Evolutionary conservation across 2,329 filamentous ascomycete genomes (phyloP).

Genomic region (Amesomyces nigricolor): DNA sequence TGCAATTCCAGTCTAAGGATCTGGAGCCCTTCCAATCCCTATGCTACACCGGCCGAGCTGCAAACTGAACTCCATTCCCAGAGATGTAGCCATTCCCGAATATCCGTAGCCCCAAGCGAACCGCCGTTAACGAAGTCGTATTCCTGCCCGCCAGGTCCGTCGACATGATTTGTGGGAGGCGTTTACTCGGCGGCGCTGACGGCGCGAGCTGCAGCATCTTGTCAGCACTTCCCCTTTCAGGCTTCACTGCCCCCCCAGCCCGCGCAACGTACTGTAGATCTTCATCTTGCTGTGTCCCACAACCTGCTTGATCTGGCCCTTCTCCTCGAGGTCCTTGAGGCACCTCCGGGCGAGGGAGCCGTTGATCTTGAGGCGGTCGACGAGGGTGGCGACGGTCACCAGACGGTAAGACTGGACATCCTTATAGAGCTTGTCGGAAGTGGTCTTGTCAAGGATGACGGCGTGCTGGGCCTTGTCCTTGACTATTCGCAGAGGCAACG

Average conservation of each 20-base stretch:
- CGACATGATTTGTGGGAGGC: slow-evolving; percentile 20
- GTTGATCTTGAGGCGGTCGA: slow-evolving; percentile 99
- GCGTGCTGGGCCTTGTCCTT: slow-evolving; percentile 99
- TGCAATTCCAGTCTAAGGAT: slow-evolving; percentile 32
- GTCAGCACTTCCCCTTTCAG: slow-evolving; percentile 10
- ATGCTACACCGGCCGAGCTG: slow-evolving; percentile 32
- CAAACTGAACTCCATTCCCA: slow-evolving; percentile 28
- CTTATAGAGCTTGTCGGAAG: slow-evolving; percentile 98
- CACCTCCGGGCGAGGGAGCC: slow-evolving; percentile 89
- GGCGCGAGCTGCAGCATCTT: slow-evolving; percentile 49
- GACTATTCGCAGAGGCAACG: slow-evolving; percentile 45
- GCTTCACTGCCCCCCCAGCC: not conserved
- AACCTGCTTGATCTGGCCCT: slow-evolving; percentile 97
- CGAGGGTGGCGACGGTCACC: slow-evolving; percentile 95
- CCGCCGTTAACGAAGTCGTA: slow-evolving; percentile 27
- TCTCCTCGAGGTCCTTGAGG: slow-evolving; percentile 90
- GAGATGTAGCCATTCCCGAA: slow-evolving; percentile 31
- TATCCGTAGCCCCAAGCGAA: slow-evolving; percentile 28
- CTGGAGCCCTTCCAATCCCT: slow-evolving; percentile 35
- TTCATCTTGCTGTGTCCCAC: slow-evolving; percentile 94
- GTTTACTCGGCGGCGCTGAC: slow-evolving; percentile 48
- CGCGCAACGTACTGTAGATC: slow-evolving; percentile 74
- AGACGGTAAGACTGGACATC: slow-evolving; percentile 99
- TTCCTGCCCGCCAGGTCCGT: slow-evolving; percentile 25
- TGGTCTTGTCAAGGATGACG: slow-evolving; percentile 97